Conservation (phyloP, 306 rosid genomes). For the Dicorynia guianensis region DNA sequence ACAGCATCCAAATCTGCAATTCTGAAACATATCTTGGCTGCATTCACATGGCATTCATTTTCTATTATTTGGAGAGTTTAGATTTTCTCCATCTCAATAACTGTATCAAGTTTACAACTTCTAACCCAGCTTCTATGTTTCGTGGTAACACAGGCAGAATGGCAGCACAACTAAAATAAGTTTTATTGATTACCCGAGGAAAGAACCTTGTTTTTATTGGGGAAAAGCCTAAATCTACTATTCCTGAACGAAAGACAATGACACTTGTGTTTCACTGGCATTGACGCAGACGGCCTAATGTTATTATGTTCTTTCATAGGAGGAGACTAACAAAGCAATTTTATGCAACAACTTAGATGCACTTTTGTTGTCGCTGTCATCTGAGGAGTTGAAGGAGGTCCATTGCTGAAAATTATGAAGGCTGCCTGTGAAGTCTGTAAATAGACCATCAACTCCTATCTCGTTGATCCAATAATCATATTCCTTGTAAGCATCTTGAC, state of each 20-base stretch:
- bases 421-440: slow-evolving; percentile 92
- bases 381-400: slow-evolving; percentile 44
- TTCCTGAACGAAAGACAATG: not conserved
- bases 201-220: not conserved
- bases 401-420: slow-evolving; percentile 76
- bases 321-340: slow-evolving; percentile 59
- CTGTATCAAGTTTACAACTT: no score
- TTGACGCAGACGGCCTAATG: not conserved
- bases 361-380: slow-evolving; percentile 34
- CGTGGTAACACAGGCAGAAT: not conserved
- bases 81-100: no score
- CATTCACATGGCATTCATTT: no score
- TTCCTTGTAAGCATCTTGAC: slow-evolving; percentile 79
- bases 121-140: not conserved
- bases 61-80: no score
- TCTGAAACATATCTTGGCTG: no score
- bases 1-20: no score
- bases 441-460: slow-evolving; percentile 87
- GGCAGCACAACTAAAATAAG: not conserved
- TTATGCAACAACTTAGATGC: slow-evolving; percentile 66
- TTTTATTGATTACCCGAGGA: not conserved
- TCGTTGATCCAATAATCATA: slow-evolving; percentile 77
- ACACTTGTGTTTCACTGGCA: not conserved
- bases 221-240: not conserved
- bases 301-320: slow-evolving; percentile 39